These are phyloP conservation scores for Ambispora gerdemannii DNA, from an alignment of 192 early-diverging fungal species.

Conservation along the genomic window DNA sequence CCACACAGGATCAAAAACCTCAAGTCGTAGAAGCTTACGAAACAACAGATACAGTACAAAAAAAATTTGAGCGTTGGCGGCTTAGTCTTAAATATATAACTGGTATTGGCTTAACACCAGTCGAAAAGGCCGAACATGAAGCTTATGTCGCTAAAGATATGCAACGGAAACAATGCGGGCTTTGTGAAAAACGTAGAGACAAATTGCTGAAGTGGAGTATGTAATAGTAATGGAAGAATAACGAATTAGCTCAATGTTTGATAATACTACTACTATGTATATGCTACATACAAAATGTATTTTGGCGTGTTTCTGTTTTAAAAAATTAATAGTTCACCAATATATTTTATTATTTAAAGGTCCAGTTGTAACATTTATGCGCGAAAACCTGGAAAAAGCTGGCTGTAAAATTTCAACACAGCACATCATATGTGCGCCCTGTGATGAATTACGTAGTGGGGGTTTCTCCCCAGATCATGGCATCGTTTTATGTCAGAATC, in stretches of 20 bases:
- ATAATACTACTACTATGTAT: no score
- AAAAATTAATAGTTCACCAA: neutral
- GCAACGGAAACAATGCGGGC: slow-evolving; percentile 51
- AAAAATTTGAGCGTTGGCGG: slow-evolving; percentile 62
- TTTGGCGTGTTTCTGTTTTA: no score
- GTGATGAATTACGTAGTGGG: slow-evolving; percentile 78
- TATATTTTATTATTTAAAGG: slow-evolving; percentile 39
- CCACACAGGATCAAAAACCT: no score
- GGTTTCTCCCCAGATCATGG: slow-evolving; percentile 79
- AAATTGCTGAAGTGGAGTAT: slow-evolving; percentile 67
- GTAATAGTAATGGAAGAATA: no score
- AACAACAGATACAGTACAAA: slow-evolving; percentile 52
- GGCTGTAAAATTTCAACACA: slow-evolving; percentile 60
- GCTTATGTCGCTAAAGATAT: slow-evolving; percentile 43
- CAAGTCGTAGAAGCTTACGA: no score
- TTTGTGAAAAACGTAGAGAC: slow-evolving; percentile 77
- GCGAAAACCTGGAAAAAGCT: slow-evolving; percentile 65
- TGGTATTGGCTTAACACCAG: slow-evolving; percentile 55
- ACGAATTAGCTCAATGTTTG: no score
- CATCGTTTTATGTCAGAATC: slow-evolving; percentile 86
- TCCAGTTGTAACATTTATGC: slow-evolving; percentile 87
- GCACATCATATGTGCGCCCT: slow-evolving; percentile 77
- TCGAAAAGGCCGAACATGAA: slow-evolving; percentile 42
- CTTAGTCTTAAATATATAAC: slow-evolving; percentile 56
- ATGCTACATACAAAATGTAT: no score